Evolutionary conservation across 2,329 filamentous ascomycete genomes (phyloP), one percentile per base, ranked within the genome.

Genomic region (Cytospora piceae): DNA sequence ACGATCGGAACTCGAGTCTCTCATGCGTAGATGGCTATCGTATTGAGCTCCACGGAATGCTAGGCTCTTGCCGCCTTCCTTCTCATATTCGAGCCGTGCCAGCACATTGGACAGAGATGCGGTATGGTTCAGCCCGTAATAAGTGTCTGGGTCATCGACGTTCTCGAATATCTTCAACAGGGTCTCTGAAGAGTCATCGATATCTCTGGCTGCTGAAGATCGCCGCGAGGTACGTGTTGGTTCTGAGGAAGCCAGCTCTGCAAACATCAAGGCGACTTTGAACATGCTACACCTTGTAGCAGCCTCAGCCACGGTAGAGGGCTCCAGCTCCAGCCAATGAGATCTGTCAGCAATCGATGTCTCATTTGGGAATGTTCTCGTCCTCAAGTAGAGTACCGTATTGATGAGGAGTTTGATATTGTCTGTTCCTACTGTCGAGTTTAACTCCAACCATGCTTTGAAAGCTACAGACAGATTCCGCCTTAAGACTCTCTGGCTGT

Each of bases 81-180:
- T 89, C 77, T 99, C 95, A 73, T 97, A 94, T 70, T 97, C 93
- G 5, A 98, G 83, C 12, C 92, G 89, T 59, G 90, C 86, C 66
- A 98, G 81, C 0, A 98, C 90, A 14, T 90, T 92, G 20, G 85
- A 82, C 20, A 99, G 79, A 65, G 88, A 93, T 8, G 93, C 86
- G 51, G 87, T 86, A 75, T 96, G 91, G 52, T 92, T 87, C 9
- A 97, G 84, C 4, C 95, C 96, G 74, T 99, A 99, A 75, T 96
- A 99, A 0, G 93, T 90, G 75, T 99, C 95, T 1, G 94, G 94
- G 72, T 99, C 96, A 73, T 97, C 94, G 56, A 99, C 91, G 67
- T 92, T 94, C 73, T 92, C 90, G 75, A 95, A 99, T 3, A 99
- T 94, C 0, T 85, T 82, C 54, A 97, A 83, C 15, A 98, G 81